Evolutionary conservation across 208 protist species (phyloP), one percentile per base, ranked within the genome.

Genomic region (Lotmaria passim): DNA sequence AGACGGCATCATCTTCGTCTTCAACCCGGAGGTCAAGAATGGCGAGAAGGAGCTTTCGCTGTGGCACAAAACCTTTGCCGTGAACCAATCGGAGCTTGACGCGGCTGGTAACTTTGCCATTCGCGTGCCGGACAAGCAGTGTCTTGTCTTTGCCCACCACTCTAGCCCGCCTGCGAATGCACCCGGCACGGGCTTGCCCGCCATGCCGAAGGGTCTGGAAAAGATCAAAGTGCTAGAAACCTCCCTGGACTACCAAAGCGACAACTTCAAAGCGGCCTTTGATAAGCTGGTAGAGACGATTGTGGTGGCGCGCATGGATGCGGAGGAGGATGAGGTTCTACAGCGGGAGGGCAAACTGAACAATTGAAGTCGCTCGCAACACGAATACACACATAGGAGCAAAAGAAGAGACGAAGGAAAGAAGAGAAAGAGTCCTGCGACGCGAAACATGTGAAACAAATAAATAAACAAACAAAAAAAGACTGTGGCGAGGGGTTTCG

Each of bases 181-280:
- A 0, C 57, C 68, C 14, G 75, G 73, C 11, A 71, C 75, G 23
- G 73, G 66, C 6, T 63, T 87, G 21, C 87, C 86, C 6, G 12
- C 63, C 19, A 82, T 96, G 79, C 87, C 91, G 21, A 90, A 93
- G 61, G 80, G 80, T n/a, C 58, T 97, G 55, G 82, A 91, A 65
- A 82, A 87, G 30, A 76, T 94, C 3, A 81, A 78, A 34, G 79
- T 82, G 7, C n/a, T 97, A 23, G 85, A 92, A 64, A 95, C 88
- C 24, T 97, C 92, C 7, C 81, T 97, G 39, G 92, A 97, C 67
- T 95, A 89, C 68, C 79, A 89, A 24, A 91, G 85, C 53, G 88
- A 94, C 28, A 97, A 97, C 79, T 97, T 94, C 72, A 95, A 95
- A 74, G 82, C 87, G n/a, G 92, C 86, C 0, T 97, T 97, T 76